Percentiles rank a stretch among this genome's conserved stretches.
Evolutionary conservation across 1,139 yeast species (phyloP).

Genomic region (Pneumocystis wakefieldiae): DNA sequence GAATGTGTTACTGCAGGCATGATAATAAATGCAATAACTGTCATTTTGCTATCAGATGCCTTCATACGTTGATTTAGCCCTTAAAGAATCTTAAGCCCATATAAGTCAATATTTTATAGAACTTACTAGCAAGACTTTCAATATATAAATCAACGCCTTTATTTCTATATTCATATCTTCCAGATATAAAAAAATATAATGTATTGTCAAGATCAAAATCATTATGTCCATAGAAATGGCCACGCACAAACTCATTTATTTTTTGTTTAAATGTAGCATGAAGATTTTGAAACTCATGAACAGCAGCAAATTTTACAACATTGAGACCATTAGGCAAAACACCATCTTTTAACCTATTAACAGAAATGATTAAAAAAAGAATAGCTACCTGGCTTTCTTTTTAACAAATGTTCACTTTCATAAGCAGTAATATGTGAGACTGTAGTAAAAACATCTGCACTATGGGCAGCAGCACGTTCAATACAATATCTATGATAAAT

Average conservation of each 20-base stretch:
- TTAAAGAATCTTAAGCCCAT: neutral
- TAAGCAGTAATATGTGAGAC: slow-evolving; percentile 93
- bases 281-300: slow-evolving; percentile 92
- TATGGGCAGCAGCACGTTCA: slow-evolving; percentile 91
- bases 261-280: slow-evolving; percentile 85
- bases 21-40: slow-evolving; percentile 93
- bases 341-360: slow-evolving; percentile 39
- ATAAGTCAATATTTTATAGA: neutral
- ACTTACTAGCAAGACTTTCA: slow-evolving; percentile 66
- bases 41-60: slow-evolving; percentile 66
- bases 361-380: neutral
- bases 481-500: slow-evolving; percentile 94
- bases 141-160: slow-evolving; percentile 94
- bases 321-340: slow-evolving; percentile 93
- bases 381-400: slow-evolving; percentile 51
- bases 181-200: slow-evolving; percentile 87
- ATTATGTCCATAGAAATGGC: slow-evolving; percentile 92
- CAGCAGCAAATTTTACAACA: slow-evolving; percentile 91
- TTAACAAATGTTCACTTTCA: slow-evolving; percentile 82
- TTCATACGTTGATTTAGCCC: slow-evolving; percentile 70
- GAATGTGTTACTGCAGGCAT: slow-evolving; percentile 95
- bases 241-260: slow-evolving; percentile 86
- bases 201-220: slow-evolving; percentile 92
- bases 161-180: slow-evolving; percentile 90
- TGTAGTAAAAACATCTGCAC: slow-evolving; percentile 93